Evolutionary conservation across 306 rosid genomes (phyloP).

Genomic region (Arachis hypogaea): DNA sequence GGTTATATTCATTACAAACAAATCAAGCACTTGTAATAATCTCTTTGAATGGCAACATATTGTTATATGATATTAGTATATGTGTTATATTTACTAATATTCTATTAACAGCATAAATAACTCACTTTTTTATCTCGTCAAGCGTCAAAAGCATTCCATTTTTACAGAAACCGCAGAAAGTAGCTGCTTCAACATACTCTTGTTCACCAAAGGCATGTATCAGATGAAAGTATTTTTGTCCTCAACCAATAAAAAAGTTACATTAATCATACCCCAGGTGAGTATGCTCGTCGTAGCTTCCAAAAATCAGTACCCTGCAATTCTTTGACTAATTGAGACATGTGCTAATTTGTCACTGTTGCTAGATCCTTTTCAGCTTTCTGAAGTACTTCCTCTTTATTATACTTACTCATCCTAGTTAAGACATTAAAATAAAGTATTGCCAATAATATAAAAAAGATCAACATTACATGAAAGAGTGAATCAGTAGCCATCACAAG

Average conservation of each 20-base stretch:
- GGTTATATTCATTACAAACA: constrained; percentile 28
- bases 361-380: constrained; percentile 91
- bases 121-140: constrained; percentile 71
- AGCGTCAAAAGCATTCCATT: constrained; percentile 86
- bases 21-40: constrained; percentile 25
- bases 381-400: constrained; percentile 78
- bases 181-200: constrained; percentile 95
- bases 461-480: no score
- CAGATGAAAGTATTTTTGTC: constrained; percentile 27
- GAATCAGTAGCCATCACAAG: neutral
- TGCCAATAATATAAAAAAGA: neutral
- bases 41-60: neutral
- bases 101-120: constrained; percentile 6
- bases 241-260: constrained; percentile 25
- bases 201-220: constrained; percentile 47
- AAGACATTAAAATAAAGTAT: constrained; percentile 29
- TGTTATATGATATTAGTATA: neutral
- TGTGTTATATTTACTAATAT: neutral
- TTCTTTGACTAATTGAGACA: constrained; percentile 72
- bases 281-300: constrained; percentile 96
- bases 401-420: constrained; percentile 77
- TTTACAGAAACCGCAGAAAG: constrained; percentile 83
- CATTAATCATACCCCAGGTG: constrained; percentile 76
- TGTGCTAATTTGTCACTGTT: constrained; percentile 61
- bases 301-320: constrained; percentile 92